These are phyloP conservation scores for Colletotrichum caudatum DNA, from an alignment of 2,329 filamentous ascomycete species.

Conservation along the genomic window DNA sequence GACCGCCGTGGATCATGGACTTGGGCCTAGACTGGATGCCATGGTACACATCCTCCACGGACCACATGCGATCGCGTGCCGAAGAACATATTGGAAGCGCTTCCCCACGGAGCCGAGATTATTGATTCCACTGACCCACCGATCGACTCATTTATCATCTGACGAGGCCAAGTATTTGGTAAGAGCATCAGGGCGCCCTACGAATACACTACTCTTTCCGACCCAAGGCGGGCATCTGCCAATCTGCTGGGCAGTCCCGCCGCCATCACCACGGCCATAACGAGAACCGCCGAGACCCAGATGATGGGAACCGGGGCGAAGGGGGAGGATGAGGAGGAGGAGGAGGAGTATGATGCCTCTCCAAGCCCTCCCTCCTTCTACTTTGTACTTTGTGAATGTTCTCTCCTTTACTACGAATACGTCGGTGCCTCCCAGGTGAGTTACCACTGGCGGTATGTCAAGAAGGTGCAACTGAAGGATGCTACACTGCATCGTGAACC, in stretches of 20 bases:
- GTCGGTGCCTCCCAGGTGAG: background rate
- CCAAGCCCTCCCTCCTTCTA: background rate
- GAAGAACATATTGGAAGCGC: conserved; percentile 24
- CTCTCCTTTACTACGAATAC: background rate
- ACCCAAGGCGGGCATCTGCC: conserved; percentile 15
- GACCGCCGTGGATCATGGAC: background rate
- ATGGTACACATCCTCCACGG: conserved; percentile 10
- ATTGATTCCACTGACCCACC: conserved; percentile 12
- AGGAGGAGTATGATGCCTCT: background rate
- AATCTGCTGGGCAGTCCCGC: background rate
- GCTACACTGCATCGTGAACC: conserved; percentile 39
- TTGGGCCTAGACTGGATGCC: conserved; percentile 26
- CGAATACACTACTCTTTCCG: background rate
- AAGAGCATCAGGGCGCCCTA: conserved; percentile 30
- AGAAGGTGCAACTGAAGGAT: conserved; percentile 22
- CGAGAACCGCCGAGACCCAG: background rate
- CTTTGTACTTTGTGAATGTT: background rate
- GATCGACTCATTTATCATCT: conserved; percentile 10
- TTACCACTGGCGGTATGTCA: background rate
- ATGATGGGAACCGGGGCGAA: background rate
- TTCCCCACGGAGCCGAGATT: conserved; percentile 21
- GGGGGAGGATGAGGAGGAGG: too few relatives aligned
- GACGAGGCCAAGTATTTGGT: background rate
- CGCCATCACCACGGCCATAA: background rate
- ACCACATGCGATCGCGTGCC: background rate